Evolutionary conservation across 345 rosid species (phyloP).

Genomic region (Crucihimalaya himalaica): DNA sequence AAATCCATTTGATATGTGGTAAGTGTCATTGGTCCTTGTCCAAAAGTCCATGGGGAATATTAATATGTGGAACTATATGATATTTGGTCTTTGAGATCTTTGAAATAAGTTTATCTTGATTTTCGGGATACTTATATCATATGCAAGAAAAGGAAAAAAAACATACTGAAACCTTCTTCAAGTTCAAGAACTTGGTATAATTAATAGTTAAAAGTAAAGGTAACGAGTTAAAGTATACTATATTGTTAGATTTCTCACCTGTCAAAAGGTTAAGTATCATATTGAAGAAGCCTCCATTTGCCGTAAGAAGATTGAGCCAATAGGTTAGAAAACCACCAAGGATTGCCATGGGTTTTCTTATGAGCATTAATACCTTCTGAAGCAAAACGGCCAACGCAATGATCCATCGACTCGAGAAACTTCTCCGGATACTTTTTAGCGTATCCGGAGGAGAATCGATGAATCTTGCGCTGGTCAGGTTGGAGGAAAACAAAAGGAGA

Average conservation of each 20-base stretch:
- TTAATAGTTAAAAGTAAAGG: not conserved
- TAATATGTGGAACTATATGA: not conserved
- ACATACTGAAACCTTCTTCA: not conserved
- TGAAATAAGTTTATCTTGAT: not conserved
- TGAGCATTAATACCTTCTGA: constrained; percentile 22
- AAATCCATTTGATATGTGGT: not conserved
- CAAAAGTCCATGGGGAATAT: not conserved
- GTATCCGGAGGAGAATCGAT: constrained; percentile 38
- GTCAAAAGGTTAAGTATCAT: constrained; percentile 28
- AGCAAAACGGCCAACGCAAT: constrained; percentile 20
- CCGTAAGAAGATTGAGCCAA: constrained; percentile 29
- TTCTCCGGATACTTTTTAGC: constrained; percentile 19
- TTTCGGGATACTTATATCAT: not conserved
- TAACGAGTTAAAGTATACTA: not conserved
- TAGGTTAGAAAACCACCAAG: constrained; percentile 23
- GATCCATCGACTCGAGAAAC: constrained; percentile 30
- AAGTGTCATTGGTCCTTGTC: constrained; percentile 14
- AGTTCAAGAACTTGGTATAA: constrained; percentile 8
- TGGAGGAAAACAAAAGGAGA: constrained; percentile 42
- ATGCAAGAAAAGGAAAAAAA: not conserved
- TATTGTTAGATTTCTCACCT: constrained; percentile 13
- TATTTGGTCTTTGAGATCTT: constrained; percentile 8
- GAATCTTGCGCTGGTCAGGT: constrained; percentile 18
- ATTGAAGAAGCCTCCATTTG: constrained; percentile 39
- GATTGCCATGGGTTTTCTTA: constrained; percentile 11